Evolutionary conservation across 2,329 filamentous ascomycete genomes (phyloP).

Genomic region (Purpureocillium takamizusanense): DNA sequence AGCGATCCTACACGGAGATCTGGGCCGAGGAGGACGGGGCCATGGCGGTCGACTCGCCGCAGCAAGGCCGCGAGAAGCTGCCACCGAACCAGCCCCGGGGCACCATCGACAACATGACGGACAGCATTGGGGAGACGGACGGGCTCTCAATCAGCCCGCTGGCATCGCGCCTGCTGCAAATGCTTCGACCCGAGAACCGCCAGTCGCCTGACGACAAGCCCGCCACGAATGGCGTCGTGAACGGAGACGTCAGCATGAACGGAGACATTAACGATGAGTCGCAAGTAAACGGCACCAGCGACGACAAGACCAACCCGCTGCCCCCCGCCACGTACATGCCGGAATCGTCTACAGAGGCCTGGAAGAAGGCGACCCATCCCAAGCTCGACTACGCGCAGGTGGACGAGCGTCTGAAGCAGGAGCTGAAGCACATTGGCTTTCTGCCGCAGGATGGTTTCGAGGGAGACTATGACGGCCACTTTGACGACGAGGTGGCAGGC

Average conservation of each 20-base stretch:
- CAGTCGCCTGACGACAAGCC: conserved; percentile 48
- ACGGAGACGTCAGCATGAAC: conserved; percentile 47
- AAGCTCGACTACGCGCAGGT: conserved; percentile 80
- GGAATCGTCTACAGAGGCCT: conserved; percentile 65
- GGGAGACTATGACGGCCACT: conserved; percentile 80
- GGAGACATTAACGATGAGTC: conserved; percentile 32
- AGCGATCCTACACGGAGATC: conserved; percentile 76
- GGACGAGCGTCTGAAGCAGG: conserved; percentile 84
- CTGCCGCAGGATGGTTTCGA: conserved; percentile 55
- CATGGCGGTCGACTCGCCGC: conserved; percentile 61
- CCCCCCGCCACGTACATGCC: conserved; percentile 72
- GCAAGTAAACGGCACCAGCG: conserved; percentile 14
- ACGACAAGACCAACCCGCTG: conserved; percentile 28
- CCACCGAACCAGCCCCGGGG: conserved; percentile 77
- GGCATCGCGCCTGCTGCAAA: conserved; percentile 70
- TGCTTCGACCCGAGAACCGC: conserved; percentile 69
- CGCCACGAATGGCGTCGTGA: conserved; percentile 39
- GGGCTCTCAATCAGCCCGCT: conserved; percentile 82
- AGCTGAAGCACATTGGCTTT: conserved; percentile 85
- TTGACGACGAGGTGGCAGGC: conserved; percentile 88
- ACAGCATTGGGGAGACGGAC: conserved; percentile 80
- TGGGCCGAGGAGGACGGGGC: conserved; percentile 92
- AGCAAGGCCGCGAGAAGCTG: conserved; percentile 54
- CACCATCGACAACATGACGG: conserved; percentile 76
- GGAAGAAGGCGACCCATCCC: conserved; percentile 66